Conservation (phyloP, 768 basidiomycete species). For the Exsudoporus frostii region DNA sequence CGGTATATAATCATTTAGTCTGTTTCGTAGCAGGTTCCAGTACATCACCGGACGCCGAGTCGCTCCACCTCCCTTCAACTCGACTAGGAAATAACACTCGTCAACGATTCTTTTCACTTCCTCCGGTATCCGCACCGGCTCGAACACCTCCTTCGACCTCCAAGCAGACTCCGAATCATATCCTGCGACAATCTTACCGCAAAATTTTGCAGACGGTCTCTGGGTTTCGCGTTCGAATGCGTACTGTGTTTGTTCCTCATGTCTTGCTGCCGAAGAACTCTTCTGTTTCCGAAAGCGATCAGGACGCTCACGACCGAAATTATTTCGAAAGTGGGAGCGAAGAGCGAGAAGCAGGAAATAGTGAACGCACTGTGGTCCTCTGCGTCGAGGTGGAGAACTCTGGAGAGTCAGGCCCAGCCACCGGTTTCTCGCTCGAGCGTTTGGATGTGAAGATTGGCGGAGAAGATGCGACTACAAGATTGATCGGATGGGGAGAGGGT, state of each 20-base stretch:
- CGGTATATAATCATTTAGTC: not conserved
- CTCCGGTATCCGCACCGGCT: constrained; percentile 43
- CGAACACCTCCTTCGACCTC: constrained; percentile 47
- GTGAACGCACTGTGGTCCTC: constrained; percentile 84
- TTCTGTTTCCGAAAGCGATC: constrained; percentile 22
- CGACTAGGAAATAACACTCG: constrained; percentile 70
- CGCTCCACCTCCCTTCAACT: constrained; percentile 59
- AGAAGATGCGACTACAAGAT: constrained; percentile 48
- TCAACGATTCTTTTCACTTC: constrained; percentile 61
- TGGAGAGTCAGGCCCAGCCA: constrained; percentile 54
- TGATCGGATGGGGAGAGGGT: constrained; percentile 49
- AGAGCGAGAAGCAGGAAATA: constrained; percentile 62
- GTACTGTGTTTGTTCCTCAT: constrained; percentile 89
- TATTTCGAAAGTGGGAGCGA: constrained; percentile 48
- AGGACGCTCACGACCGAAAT: constrained; percentile 29
- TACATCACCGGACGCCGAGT: constrained; percentile 33
- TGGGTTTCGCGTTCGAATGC: constrained; percentile 88
- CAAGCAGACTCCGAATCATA: constrained; percentile 51
- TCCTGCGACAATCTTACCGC: constrained; percentile 82
- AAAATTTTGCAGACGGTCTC: constrained; percentile 75
- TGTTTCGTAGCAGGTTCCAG: constrained; percentile 40
- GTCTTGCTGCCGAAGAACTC: constrained; percentile 56
- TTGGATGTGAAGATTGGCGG: constrained; percentile 77
- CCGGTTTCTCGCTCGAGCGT: constrained; percentile 73
- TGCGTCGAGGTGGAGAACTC: constrained; percentile 89